Percentiles rank a stretch among this genome's conserved stretches.
These are phyloP conservation scores for Phytophthora sojae DNA, from an alignment of 352 stramenopile species.

Conservation along the genomic window DNA sequence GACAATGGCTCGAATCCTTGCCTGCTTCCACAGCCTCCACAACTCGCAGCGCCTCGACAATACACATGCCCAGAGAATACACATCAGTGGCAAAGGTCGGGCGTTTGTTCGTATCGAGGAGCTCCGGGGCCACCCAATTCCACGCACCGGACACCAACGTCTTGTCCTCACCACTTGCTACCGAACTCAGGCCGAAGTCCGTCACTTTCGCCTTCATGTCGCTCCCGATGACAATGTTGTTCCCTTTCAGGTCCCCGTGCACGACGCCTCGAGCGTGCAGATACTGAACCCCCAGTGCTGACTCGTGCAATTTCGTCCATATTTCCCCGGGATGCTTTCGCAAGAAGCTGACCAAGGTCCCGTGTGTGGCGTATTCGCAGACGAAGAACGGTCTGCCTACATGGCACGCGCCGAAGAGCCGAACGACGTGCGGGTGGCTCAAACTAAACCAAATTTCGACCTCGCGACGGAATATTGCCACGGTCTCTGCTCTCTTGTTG, in stretches of 20 bases:
- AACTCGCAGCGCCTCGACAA: not conserved
- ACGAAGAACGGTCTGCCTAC: too few species aligned
- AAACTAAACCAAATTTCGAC: conserved; percentile 20
- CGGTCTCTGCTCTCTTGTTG: not conserved
- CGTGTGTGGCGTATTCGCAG: conserved; percentile 21
- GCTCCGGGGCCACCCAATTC: not conserved
- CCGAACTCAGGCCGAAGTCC: not conserved
- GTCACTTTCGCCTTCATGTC: not conserved
- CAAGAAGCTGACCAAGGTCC: conserved; percentile 15
- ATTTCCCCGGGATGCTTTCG: not conserved
- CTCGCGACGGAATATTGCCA: conserved; percentile 12
- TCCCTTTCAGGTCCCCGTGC: not conserved
- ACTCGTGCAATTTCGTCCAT: not conserved
- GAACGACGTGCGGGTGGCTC: conserved; percentile 16
- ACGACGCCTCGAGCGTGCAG: not conserved
- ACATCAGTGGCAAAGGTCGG: not conserved
- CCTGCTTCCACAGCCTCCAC: not conserved
- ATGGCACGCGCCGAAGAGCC: conserved; percentile 19
- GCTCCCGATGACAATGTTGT: not conserved
- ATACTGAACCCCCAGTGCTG: not conserved
- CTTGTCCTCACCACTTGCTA: not conserved
- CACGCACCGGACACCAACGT: not conserved
- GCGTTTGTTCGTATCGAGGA: not conserved
- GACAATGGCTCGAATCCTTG: not conserved
- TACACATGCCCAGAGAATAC: not conserved